Evolutionary conservation across 1,284 basidiomycete genomes (phyloP), one percentile per base, ranked within the genome.

Genomic region (Xerocomus amazonicus): DNA sequence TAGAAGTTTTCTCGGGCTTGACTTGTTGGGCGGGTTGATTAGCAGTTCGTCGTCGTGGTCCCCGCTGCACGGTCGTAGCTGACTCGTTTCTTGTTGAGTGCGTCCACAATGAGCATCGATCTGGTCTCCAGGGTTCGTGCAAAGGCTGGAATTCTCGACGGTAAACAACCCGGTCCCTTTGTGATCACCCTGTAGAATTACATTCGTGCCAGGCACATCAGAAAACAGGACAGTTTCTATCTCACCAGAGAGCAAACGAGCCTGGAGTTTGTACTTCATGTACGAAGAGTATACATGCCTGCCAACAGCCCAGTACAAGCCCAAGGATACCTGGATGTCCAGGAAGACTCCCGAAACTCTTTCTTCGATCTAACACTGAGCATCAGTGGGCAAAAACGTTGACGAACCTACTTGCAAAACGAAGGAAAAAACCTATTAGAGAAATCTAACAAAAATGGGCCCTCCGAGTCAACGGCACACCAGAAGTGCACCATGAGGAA

Each of bases 241-340:
- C 41, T 48, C 39, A 59, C 63, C 55, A 12, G 48, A 51, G 42
- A 63, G 62, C 3, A 65, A 3, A 7, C 56, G 55, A 23, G 52
- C 53, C 41, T 63, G 32, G 16, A 48, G 59, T 38, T 53, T 49
- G 23, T 66, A 59, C n/a, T 53, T 53, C 14, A 64, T 43, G 6
- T 55, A 55, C 10, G 60, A 45, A 5, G 37, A 28, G 38, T 65
- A 58, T 0, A 37, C 37, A 0, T 44, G 40, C 2, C n/a, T 16
- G 40, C 44, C 9, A 23, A 23, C 19, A 23, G 58, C 52, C 29
- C 43, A 44, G n/a, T 50, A 57, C n/a, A 63, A 34, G 23, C 43
- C 51, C 9, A 10, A 40, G n/a, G 42, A n/a, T 26, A 29, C 32
- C 9, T 32, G 32, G 14, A 35, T 13, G 19, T 45, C 14, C 6